Percentiles rank a stretch among this genome's conserved stretches.
Evolutionary conservation across 371 early-diverging fungal genomes (phyloP).

Genomic region (Circinella minor): DNA sequence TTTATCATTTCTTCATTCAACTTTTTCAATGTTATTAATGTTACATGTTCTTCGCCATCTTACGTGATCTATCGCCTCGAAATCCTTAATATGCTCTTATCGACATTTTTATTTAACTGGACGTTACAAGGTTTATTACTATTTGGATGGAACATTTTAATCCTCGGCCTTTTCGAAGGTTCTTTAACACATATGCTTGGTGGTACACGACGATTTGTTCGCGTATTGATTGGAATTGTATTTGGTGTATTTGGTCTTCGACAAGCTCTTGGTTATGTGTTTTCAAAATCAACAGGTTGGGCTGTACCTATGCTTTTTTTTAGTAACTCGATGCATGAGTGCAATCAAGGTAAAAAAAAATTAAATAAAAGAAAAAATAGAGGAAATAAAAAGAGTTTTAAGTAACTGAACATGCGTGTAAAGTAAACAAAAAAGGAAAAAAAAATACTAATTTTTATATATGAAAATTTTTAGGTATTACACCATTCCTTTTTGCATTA

Average conservation of each 20-base stretch:
- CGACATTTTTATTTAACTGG: constrained; percentile 51
- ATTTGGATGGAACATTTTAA: constrained; percentile 52
- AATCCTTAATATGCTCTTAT: constrained; percentile 38
- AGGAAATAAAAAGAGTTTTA: no score
- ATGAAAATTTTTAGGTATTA: constrained; percentile 40
- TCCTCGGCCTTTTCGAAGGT: constrained; percentile 56
- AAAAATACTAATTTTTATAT: background rate
- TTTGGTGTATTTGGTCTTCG: constrained; percentile 39
- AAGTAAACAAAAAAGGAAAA: constrained; percentile 18
- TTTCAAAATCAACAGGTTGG: constrained; percentile 63
- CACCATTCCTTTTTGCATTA: constrained; percentile 62
- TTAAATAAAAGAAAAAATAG: no score
- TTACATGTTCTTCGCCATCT: constrained; percentile 53
- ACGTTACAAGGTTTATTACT: constrained; percentile 36
- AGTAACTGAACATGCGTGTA: background rate
- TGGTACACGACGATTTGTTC: constrained; percentile 48
- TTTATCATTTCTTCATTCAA: constrained; percentile 40
- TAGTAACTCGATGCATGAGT: constrained; percentile 64
- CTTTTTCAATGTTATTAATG: constrained; percentile 24
- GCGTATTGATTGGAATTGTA: constrained; percentile 34
- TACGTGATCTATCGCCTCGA: constrained; percentile 50
- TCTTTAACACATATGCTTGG: constrained; percentile 51
- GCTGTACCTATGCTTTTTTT: constrained; percentile 62
- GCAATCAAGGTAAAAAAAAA: constrained; percentile 55
- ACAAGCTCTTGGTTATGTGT: constrained; percentile 52